Evolutionary conservation across 441 rosid genomes (phyloP).

Genomic region (Adansonia grandidieri): DNA sequence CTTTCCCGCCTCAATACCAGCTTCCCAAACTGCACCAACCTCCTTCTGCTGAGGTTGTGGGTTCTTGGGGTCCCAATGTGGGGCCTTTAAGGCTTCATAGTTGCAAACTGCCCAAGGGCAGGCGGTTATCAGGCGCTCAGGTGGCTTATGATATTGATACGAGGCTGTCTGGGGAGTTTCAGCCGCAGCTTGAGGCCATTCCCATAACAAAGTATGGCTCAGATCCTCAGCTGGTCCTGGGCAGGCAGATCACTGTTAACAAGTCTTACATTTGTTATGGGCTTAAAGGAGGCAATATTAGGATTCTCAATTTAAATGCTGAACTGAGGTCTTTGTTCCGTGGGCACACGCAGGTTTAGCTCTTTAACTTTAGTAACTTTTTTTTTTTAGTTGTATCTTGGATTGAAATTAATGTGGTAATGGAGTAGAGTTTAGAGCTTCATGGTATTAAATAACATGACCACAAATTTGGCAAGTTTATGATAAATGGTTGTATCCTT

Average conservation of each 20-base stretch:
- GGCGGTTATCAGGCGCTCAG: slow-evolving; percentile 50
- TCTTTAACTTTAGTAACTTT: neutral
- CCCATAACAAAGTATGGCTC: slow-evolving; percentile 78
- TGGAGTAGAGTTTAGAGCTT: slow-evolving; percentile 12
- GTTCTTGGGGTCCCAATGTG: slow-evolving; percentile 34
- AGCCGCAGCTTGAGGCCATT: slow-evolving; percentile 70
- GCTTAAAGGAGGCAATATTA: slow-evolving; percentile 77
- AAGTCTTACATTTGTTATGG: slow-evolving; percentile 85
- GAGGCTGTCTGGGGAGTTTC: slow-evolving; percentile 54
- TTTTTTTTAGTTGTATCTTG: neutral
- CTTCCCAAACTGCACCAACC: slow-evolving; percentile 36
- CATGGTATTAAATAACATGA: neutral
- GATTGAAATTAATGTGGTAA: slow-evolving; percentile 1
- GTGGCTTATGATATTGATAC: slow-evolving; percentile 55
- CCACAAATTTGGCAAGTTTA: neutral
- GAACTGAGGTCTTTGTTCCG: slow-evolving; percentile 82
- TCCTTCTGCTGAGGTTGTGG: slow-evolving; percentile 35
- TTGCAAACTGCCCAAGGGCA: slow-evolving; percentile 56
- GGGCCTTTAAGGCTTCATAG: slow-evolving; percentile 46
- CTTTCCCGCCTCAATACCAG: slow-evolving; percentile 15
- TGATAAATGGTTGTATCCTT: neutral
- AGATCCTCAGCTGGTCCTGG: slow-evolving; percentile 80
- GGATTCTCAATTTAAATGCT: slow-evolving; percentile 85
- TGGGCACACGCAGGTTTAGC: slow-evolving; percentile 77
- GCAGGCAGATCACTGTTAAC: slow-evolving; percentile 88